These are phyloP conservation scores for Boletus sp. DNA, from an alignment of 768 basidiomycete genomes.

Conservation along the genomic window DNA sequence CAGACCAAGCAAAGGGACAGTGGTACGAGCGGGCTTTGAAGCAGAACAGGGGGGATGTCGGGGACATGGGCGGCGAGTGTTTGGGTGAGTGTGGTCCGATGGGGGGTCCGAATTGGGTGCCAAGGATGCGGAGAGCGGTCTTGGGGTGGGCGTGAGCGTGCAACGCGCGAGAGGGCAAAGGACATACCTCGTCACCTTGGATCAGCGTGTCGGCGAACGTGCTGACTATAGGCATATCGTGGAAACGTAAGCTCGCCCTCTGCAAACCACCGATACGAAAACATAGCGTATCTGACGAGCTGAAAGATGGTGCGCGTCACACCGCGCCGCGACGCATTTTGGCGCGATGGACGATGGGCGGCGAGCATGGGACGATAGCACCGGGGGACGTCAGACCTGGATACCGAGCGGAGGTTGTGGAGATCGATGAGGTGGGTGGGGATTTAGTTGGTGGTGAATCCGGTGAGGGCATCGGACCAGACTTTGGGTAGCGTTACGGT, in stretches of 20 bases:
- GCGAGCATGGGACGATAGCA: slow-evolving; percentile 4
- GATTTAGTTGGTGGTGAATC: slow-evolving; percentile 12
- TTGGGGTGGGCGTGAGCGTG: background rate
- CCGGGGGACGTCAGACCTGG: slow-evolving; percentile 1
- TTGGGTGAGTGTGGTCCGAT: background rate
- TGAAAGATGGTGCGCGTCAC: background rate
- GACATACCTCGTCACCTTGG: slow-evolving; percentile 2
- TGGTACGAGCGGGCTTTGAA: slow-evolving; percentile 5
- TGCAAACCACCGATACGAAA: slow-evolving; percentile 14
- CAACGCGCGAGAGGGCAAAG: background rate
- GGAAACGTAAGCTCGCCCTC: slow-evolving; percentile 11
- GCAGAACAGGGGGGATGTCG: slow-evolving; percentile 4
- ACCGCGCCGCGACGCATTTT: background rate
- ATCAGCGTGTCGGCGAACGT: background rate
- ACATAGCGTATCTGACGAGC: slow-evolving; percentile 11
- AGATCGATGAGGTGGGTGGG: slow-evolving; percentile 12
- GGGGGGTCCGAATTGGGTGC: too few species aligned
- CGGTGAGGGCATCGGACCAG: slow-evolving; percentile 3
- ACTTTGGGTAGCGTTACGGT: background rate
- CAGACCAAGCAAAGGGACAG: slow-evolving; percentile 18
- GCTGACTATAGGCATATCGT: slow-evolving; percentile 4
- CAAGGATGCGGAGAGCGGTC: background rate
- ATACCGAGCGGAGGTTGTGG: slow-evolving; percentile 3
- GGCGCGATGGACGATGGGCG: background rate
- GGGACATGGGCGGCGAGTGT: background rate